Evolutionary conservation across 306 rosid species (phyloP).

Genomic region (Macrotyloma uniflorum): DNA sequence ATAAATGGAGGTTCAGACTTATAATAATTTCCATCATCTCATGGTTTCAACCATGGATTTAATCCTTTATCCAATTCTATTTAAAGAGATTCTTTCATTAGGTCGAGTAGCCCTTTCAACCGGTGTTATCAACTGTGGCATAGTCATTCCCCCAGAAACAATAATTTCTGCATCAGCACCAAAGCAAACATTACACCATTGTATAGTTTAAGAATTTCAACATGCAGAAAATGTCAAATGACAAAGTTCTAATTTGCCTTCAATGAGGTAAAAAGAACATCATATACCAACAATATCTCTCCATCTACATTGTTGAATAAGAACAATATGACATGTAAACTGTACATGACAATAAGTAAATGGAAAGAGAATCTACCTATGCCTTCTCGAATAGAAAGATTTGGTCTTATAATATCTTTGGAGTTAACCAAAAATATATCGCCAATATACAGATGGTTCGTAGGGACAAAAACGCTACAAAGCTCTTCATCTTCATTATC

Average conservation of each 20-base stretch:
- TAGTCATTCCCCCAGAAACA: slow-evolving; percentile 13
- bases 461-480: slow-evolving; percentile 22
- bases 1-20: neutral
- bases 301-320: neutral
- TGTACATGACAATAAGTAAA: neutral
- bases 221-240: neutral
- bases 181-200: neutral
- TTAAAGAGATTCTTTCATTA: neutral
- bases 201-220: neutral
- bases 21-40: neutral
- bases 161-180: neutral
- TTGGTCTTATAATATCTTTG: slow-evolving; percentile 13
- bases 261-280: neutral
- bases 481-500: slow-evolving; percentile 20
- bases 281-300: neutral
- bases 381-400: slow-evolving; percentile 18
- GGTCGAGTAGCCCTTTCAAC: neutral
- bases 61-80: neutral
- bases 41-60: neutral
- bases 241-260: neutral
- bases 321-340: neutral
- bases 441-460: neutral
- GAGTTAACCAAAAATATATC: slow-evolving; percentile 15
- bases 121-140: slow-evolving; percentile 1
- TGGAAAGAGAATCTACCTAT: neutral